phyloP scores from a whole-genome alignment of 2,329 filamentous ascomycete species.

The Phyllosticta paracitricarpa region DNA sequence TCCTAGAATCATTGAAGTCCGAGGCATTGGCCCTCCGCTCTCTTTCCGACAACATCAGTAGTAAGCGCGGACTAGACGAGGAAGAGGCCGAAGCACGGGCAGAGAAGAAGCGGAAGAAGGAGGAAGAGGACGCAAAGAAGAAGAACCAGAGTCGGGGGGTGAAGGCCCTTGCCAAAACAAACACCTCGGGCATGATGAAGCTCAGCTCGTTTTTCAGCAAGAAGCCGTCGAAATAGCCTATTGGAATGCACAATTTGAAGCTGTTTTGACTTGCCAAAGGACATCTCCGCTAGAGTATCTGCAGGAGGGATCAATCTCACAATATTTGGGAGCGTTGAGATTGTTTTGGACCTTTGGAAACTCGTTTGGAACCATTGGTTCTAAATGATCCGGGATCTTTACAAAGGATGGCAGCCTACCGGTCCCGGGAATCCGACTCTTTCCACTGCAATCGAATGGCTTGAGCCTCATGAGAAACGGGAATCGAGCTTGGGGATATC shows the following conservation, averaged over 20 bases:
- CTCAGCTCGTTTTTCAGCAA: slow-evolving; percentile 90
- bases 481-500: no score
- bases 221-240: slow-evolving; percentile 22
- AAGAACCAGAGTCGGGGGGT: slow-evolving; percentile 71
- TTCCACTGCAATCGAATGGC: no score
- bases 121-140: slow-evolving; percentile 81
- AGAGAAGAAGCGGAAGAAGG: slow-evolving; percentile 75
- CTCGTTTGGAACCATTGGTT: no score
- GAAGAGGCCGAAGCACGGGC: slow-evolving; percentile 51
- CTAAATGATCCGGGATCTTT: no score
- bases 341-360: no score
- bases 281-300: not conserved
- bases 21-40: slow-evolving; percentile 62
- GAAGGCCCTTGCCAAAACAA: slow-evolving; percentile 76
- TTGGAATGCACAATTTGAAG: not conserved
- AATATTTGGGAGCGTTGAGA: no score
- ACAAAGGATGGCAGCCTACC: no score
- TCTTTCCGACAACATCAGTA: slow-evolving; percentile 54
- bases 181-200: slow-evolving; percentile 92
- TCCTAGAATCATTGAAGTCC: slow-evolving; percentile 56
- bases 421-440: no score
- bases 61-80: slow-evolving; percentile 56
- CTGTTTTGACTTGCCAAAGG: not conserved
- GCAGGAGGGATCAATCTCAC: not conserved
- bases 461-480: no score